Base-by-base conservation (phyloP, 192 early-diverging fungal species). In the Entrophospora sp. region DNA sequence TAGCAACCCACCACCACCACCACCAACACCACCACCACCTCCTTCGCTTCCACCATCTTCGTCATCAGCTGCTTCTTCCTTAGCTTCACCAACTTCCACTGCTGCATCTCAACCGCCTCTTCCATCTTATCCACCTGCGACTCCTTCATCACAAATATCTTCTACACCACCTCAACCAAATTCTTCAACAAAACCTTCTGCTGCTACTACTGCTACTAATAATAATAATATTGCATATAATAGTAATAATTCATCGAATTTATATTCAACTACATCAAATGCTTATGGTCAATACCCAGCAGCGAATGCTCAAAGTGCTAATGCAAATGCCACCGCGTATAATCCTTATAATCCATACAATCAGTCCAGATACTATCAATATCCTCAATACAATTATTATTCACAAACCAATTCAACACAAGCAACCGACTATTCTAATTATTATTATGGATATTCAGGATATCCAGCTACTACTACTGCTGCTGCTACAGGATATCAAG, bases 141-240 rank as follows among this genome's bases (percentile, higher is more conserved):
- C 44, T 31, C 46, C 20, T 20, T 65, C 57, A 71, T 71, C 18
- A 44, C 63, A 35, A 66, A 72, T 35, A 58, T 64, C 61, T 66
- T 67, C 64, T 32, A 40, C 43, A 58, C 52, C 65, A 59, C 73
- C 36, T 64, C 61, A 38, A 37, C 62, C 44, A 43, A 62, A 16
- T 22, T 64, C 68, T 51, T 66, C 63, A 49, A 20, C 58, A 35
- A 27, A 27, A 28, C 22, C 69, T 53, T 46, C 51, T 59, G 25
- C 58, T 27, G 5, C 46, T 5, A 34, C 48, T 36, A 20, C 68
- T 46, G 27, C 60, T 14, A 24, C 60, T 65, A 31, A 60, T n/a
- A 25, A 42, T 40, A 36, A 48, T 35, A 12, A 53, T 20, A 64
- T 10, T 51, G 16, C 61, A 48, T 64, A 64, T 49, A 64, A 64